Percentiles rank a stretch among this genome's conserved stretches.
Evolutionary conservation across 306 rosid species (phyloP).

Genomic region (Prunus salicina): DNA sequence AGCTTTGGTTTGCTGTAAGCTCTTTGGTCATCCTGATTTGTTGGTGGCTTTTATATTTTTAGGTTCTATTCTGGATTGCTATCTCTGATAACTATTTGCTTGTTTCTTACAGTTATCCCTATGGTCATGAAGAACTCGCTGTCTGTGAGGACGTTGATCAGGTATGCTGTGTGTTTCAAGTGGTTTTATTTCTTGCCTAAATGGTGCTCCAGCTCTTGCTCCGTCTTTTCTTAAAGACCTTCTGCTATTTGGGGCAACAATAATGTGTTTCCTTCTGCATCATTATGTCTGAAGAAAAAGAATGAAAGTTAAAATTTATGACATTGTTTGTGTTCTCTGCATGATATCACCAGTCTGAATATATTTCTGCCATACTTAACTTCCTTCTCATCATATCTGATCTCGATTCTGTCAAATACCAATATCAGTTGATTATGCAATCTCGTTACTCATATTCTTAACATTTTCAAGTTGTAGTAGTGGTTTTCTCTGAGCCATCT

Average conservation of each 20-base stretch:
- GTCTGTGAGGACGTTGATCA: constrained; percentile 95
- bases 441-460: neutral
- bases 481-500: neutral
- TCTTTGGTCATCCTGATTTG: constrained; percentile 5
- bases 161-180: constrained; percentile 44
- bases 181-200: constrained; percentile 5
- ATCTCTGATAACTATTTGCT: constrained; percentile 17
- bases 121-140: constrained; percentile 96
- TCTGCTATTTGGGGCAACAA: neutral
- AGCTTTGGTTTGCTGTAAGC: constrained; percentile 94
- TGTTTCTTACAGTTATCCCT: constrained; percentile 67
- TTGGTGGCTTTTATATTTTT: neutral
- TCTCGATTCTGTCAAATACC: neutral
- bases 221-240: neutral
- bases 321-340: neutral
- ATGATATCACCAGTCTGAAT: neutral
- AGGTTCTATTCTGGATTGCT: constrained; percentile 20
- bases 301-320: neutral
- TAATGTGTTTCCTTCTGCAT: neutral
- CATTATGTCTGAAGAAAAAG: neutral
- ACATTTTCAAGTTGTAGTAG: neutral
- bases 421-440: neutral
- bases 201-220: neutral
- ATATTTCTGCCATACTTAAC: neutral
- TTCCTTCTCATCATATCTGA: neutral